Percentiles rank a stretch among this genome's conserved stretches.
Evolutionary conservation across 257 asterid species (phyloP).

Genomic region (Cynanchum wilfordii): DNA sequence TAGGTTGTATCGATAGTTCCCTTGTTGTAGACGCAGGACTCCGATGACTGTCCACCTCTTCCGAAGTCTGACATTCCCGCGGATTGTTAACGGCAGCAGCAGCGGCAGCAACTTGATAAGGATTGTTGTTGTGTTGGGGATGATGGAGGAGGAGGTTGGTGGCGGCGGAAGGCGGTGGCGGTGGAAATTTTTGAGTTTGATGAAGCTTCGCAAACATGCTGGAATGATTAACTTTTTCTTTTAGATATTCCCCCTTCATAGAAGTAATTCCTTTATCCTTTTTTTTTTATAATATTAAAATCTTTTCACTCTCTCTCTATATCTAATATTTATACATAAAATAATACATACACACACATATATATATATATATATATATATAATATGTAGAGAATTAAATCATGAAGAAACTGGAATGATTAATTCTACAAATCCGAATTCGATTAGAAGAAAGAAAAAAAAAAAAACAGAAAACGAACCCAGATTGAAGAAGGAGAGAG

Average conservation of each 20-base stretch:
- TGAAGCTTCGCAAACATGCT: constrained; percentile 48
- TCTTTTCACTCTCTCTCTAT: neutral
- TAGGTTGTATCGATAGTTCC: constrained; percentile 4
- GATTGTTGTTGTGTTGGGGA: constrained; percentile 6
- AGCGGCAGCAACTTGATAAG: constrained; percentile 4
- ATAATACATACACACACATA: neutral
- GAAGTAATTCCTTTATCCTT: neutral
- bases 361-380: too few species aligned
- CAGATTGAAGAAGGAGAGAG: neutral
- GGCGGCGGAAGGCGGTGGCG: constrained; percentile 19
- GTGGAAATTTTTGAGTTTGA: constrained; percentile 28
- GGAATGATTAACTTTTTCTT: constrained; percentile 28
- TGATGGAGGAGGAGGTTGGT: constrained; percentile 1
- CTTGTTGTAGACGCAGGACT: constrained; percentile 16
- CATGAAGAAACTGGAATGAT: constrained; percentile 8
- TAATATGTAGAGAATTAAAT: too few species aligned
- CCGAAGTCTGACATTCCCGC: constrained; percentile 31
- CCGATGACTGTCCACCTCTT: constrained; percentile 31
- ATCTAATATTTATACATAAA: neutral
- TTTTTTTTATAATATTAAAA: too few species aligned
- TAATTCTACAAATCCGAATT: constrained; percentile 8
- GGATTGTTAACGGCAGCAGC: neutral
- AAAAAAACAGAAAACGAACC: neutral
- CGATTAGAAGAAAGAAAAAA: constrained; percentile 7
- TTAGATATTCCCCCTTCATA: constrained; percentile 46